Percentiles rank a stretch among this genome's conserved stretches.
Evolutionary conservation across 495 filamentous ascomycete genomes (phyloP).

Genomic region (Acidomyces sp.): DNA sequence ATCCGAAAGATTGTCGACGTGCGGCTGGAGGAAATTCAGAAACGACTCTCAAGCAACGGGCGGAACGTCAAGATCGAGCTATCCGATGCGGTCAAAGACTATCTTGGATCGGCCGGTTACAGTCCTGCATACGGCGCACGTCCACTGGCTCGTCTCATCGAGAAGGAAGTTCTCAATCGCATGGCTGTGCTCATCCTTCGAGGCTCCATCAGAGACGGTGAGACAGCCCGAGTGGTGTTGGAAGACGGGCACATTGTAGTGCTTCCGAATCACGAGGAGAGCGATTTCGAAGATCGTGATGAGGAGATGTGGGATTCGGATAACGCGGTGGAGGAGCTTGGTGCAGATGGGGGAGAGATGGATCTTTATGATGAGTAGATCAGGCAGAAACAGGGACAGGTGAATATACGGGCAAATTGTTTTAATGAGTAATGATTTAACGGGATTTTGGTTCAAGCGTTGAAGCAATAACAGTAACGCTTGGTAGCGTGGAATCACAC

Average conservation of each 20-base stretch:
- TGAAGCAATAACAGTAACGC: too few relatives aligned
- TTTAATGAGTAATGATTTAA: too few relatives aligned
- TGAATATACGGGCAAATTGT: too few relatives aligned
- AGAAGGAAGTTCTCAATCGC: constrained; percentile 89
- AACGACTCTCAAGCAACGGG: constrained; percentile 64
- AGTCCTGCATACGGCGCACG: constrained; percentile 88
- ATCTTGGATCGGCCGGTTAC: constrained; percentile 78
- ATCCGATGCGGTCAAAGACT: constrained; percentile 72
- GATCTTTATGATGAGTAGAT: constrained; percentile 22
- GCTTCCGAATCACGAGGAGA: constrained; percentile 65
- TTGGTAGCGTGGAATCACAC: too few relatives aligned
- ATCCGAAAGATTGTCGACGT: constrained; percentile 95
- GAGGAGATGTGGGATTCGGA: constrained; percentile 48
- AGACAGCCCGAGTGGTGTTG: constrained; percentile 64
- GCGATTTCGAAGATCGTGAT: constrained; percentile 35
- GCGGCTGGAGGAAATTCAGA: constrained; percentile 78
- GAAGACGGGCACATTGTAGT: constrained; percentile 65
- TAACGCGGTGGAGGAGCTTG: constrained; percentile 53
- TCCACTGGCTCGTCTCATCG: constrained; percentile 75
- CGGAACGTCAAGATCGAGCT: constrained; percentile 69
- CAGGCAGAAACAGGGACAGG: too few relatives aligned
- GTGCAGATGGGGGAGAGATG: constrained; percentile 17
- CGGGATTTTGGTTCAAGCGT: too few relatives aligned
- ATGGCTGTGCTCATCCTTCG: constrained; percentile 81
- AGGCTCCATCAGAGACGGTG: constrained; percentile 72